These are phyloP conservation scores for Cadophora malorum DNA, from an alignment of 2,329 filamentous ascomycete genomes.

Conservation along the genomic window DNA sequence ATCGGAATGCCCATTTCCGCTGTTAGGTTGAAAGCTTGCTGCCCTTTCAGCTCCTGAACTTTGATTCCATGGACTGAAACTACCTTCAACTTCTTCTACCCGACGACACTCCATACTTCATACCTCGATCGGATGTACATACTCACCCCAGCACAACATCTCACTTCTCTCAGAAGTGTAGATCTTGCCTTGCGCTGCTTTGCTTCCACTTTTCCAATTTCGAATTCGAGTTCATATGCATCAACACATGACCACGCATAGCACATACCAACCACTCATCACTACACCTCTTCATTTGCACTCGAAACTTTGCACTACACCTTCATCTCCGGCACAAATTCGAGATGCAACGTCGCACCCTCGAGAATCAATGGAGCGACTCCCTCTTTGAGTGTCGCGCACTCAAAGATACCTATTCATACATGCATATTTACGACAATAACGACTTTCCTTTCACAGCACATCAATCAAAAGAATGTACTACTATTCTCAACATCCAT, in stretches of 20 bases:
- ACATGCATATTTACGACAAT: not conserved
- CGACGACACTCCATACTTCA: not conserved
- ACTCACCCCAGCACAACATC: not conserved
- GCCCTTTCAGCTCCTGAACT: not conserved
- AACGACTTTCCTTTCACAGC: not conserved
- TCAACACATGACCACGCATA: not conserved
- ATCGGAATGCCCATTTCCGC: not conserved
- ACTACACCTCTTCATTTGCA: not conserved
- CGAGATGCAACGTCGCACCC: not conserved
- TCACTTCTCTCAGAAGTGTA: not conserved
- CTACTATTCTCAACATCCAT: not conserved
- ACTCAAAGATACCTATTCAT: not conserved
- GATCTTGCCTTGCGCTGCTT: not conserved
- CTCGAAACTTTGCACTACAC: no score
- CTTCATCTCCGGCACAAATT: not conserved
- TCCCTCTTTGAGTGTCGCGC: not conserved
- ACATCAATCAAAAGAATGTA: not conserved
- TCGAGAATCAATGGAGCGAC: no score
- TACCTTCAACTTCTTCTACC: not conserved
- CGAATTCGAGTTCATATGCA: not conserved
- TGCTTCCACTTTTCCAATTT: not conserved
- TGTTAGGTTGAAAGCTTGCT: not conserved
- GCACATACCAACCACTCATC: not conserved
- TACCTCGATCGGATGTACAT: not conserved
- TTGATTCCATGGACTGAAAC: no score